phyloP scores from a whole-genome alignment of 2,329 filamentous ascomycete species.

The Pseudopyricularia javanii region DNA sequence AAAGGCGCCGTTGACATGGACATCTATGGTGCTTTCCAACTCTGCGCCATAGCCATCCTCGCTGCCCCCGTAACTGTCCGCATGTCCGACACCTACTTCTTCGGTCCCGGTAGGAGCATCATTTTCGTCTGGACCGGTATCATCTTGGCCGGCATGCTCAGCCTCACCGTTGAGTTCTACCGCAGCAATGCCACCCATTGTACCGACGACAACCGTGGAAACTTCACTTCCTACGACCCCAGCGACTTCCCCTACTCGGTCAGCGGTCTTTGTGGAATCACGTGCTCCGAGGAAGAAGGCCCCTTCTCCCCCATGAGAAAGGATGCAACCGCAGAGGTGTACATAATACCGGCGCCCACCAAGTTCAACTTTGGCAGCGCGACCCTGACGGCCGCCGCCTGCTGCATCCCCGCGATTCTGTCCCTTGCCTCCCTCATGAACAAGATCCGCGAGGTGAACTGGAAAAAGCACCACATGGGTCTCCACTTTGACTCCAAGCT shows the following conservation, averaged over 20 bases:
- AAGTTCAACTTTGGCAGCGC: slow-evolving; percentile 44
- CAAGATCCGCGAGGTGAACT: slow-evolving; percentile 51
- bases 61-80: slow-evolving; percentile 50
- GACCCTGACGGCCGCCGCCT: slow-evolving; percentile 49
- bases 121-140: slow-evolving; percentile 56
- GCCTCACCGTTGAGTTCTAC: slow-evolving; percentile 53
- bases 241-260: slow-evolving; percentile 29
- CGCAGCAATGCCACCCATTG: slow-evolving; percentile 34
- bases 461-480: slow-evolving; percentile 16
- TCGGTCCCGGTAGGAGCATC: slow-evolving; percentile 48
- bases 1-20: slow-evolving; percentile 55
- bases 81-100: slow-evolving; percentile 51
- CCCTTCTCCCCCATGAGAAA: slow-evolving; percentile 43
- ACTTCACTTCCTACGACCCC: slow-evolving; percentile 19
- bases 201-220: slow-evolving; percentile 15
- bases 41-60: slow-evolving; percentile 54
- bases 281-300: slow-evolving; percentile 29
- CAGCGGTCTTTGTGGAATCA: slow-evolving; percentile 29
- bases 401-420: slow-evolving; percentile 51
- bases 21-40: slow-evolving; percentile 54
- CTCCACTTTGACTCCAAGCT: slow-evolving; percentile 25
- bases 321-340: slow-evolving; percentile 46
- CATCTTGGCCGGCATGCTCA: slow-evolving; percentile 47
- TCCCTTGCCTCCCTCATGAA: slow-evolving; percentile 50
- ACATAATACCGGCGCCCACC: slow-evolving; percentile 45